phyloP scores from a whole-genome alignment of 768 basidiomycete genomes.

The Podaxis sp. region DNA sequence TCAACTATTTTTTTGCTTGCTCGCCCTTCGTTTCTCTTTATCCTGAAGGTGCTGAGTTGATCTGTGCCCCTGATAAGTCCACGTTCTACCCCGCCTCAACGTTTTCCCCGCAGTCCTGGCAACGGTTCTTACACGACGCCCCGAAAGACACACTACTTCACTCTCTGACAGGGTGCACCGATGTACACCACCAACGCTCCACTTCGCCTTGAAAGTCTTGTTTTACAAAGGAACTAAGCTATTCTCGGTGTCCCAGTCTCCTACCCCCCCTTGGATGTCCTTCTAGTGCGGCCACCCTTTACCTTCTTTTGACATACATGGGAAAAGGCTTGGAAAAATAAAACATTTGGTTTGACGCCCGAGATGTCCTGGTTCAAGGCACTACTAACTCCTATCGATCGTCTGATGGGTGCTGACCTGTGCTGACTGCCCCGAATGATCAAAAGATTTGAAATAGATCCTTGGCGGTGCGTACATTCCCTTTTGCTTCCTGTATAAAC shows the following conservation, averaged over 20 bases:
- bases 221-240: neutral
- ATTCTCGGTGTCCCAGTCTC: neutral
- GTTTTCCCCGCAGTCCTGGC: too few species aligned
- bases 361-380: too few species aligned
- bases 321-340: neutral
- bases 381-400: too few species aligned
- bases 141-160: neutral
- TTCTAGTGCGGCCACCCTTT: neutral
- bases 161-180: neutral
- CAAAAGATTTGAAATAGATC: too few species aligned
- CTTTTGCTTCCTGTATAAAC: too few species aligned
- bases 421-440: too few species aligned
- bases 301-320: neutral
- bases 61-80: too few species aligned
- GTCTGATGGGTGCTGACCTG: too few species aligned
- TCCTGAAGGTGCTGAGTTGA: neutral
- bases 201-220: neutral
- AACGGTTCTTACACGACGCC: too few species aligned
- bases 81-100: too few species aligned
- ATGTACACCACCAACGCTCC: neutral
- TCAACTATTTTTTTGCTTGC: neutral
- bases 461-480: too few species aligned
- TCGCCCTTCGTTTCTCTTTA: neutral
- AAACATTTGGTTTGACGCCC: too few species aligned
- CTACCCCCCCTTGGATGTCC: neutral